Conservation (phyloP, 805 yeast species). For the Hanseniaspora lindneri region DNA sequence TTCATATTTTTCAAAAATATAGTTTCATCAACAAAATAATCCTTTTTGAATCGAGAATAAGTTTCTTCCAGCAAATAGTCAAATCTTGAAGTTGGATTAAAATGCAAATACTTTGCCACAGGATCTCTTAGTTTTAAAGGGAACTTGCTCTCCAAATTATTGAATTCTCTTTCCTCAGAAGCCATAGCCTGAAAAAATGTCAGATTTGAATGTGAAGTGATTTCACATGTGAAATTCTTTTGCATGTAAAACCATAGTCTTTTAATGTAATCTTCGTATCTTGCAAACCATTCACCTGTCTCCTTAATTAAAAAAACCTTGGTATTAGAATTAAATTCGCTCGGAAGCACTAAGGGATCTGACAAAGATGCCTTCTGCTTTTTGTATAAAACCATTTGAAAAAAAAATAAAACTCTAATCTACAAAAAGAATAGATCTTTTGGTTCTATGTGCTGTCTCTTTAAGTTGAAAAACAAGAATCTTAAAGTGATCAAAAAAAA, state of each 20-base stretch:
- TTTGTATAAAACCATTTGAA: conserved; percentile 56
- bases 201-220: conserved; percentile 84
- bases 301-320: conserved; percentile 73
- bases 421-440: too few species aligned
- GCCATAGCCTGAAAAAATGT: conserved; percentile 82
- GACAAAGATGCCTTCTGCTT: conserved; percentile 55
- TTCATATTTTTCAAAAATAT: conserved; percentile 42
- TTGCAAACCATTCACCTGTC: conserved; percentile 78
- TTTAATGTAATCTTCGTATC: conserved; percentile 62
- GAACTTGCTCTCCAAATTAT: conserved; percentile 62
- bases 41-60: conserved; percentile 61
- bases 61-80: conserved; percentile 83
- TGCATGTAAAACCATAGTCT: conserved; percentile 61
- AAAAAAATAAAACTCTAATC: too few species aligned
- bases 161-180: conserved; percentile 54
- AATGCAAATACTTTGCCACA: conserved; percentile 72
- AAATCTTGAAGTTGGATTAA: conserved; percentile 65
- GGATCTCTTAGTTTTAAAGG: conserved; percentile 91
- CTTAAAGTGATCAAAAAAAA: too few species aligned
- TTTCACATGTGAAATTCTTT: conserved; percentile 84
- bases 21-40: conserved; percentile 83
- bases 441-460: too few species aligned
- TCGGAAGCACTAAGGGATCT: conserved; percentile 47
- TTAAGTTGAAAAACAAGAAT: too few species aligned
- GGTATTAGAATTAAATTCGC: conserved; percentile 34